A percentile compares a stretch with the other conserved stretches of the same genome.
phyloP scores from a whole-genome alignment of 306 rosid genomes.

The Dryas alaskensis region DNA sequence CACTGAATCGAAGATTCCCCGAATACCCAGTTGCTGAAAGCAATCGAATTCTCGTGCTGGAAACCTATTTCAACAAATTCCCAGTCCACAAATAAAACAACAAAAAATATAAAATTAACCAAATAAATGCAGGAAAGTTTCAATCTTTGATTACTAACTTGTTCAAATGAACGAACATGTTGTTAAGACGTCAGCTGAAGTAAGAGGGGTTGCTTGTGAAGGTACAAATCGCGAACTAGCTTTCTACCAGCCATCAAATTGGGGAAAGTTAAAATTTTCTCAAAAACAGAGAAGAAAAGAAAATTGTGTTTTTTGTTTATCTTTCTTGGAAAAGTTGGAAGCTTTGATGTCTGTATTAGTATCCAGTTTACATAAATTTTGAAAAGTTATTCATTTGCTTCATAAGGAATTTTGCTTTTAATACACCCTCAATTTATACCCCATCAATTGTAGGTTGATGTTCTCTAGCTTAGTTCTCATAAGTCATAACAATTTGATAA shows the following conservation, averaged over 20 bases:
- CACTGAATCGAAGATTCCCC: constrained; percentile 51
- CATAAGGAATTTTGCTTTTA: too few relatives aligned
- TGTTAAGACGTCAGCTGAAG: constrained; percentile 40
- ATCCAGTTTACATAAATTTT: background rate
- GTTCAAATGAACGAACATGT: constrained; percentile 34
- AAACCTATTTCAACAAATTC: constrained; percentile 35
- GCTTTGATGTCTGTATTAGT: background rate
- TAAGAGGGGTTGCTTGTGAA: constrained; percentile 44
- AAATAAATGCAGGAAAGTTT: background rate
- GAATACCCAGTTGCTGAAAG: constrained; percentile 35
- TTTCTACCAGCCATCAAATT: constrained; percentile 55
- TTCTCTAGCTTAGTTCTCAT: too few relatives aligned
- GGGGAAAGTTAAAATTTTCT: background rate
- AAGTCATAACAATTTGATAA: too few relatives aligned
- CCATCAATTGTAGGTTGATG: too few relatives aligned
- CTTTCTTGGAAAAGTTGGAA: background rate
- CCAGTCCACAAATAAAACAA: constrained; percentile 1
- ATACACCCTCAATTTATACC: too few relatives aligned
- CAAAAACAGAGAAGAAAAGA: background rate
- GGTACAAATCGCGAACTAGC: constrained; percentile 69
- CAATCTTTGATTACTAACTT: background rate
- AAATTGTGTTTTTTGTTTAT: background rate
- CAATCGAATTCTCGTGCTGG: constrained; percentile 41
- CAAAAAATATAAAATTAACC: background rate
- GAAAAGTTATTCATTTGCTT: too few relatives aligned